phyloP scores from a whole-genome alignment of 2,329 filamentous ascomycete genomes.

The Stromatinia cepivora region DNA sequence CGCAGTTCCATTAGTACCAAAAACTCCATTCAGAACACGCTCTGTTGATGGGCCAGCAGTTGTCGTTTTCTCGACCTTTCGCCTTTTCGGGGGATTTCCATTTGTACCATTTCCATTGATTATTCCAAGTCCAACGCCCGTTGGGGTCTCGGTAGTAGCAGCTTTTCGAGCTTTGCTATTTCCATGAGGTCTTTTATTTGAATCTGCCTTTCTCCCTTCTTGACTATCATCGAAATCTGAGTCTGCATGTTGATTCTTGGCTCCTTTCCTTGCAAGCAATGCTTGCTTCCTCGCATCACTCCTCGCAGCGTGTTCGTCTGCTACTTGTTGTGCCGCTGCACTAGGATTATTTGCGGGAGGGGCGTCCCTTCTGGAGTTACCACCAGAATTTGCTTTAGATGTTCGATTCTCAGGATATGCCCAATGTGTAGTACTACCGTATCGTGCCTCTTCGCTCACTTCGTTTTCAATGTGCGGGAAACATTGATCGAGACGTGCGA shows the following conservation, averaged over 20 bases:
- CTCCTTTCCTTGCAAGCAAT: slow-evolving; percentile 65
- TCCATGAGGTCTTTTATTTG: slow-evolving; percentile 60
- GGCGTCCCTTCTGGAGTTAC: slow-evolving; percentile 76
- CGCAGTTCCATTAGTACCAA: slow-evolving; percentile 48
- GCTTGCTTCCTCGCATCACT: slow-evolving; percentile 85
- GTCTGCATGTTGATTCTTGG: slow-evolving; percentile 60
- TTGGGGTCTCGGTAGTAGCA: slow-evolving; percentile 53
- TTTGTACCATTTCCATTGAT: slow-evolving; percentile 54
- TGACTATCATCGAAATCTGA: slow-evolving; percentile 76
- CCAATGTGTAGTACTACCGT: slow-evolving; percentile 91
- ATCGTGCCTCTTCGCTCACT: slow-evolving; percentile 91
- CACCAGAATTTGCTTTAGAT: slow-evolving; percentile 61
- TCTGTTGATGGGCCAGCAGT: slow-evolving; percentile 59
- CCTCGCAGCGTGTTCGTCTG: slow-evolving; percentile 79
- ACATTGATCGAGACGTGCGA: slow-evolving; percentile 80
- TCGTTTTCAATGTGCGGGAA: slow-evolving; percentile 85
- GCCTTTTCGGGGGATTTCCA: slow-evolving; percentile 64
- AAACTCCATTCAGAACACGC: slow-evolving; percentile 63
- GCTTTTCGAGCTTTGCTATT: slow-evolving; percentile 64
- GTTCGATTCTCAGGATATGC: slow-evolving; percentile 86
- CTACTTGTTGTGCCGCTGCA: slow-evolving; percentile 73
- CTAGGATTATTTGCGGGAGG: slow-evolving; percentile 68
- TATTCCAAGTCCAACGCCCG: slow-evolving; percentile 64
- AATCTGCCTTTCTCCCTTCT: slow-evolving; percentile 43
- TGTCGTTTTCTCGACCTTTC: slow-evolving; percentile 73